These are phyloP conservation scores for Leccinum boreale DNA, from an alignment of 768 basidiomycete species.

Conservation along the genomic window DNA sequence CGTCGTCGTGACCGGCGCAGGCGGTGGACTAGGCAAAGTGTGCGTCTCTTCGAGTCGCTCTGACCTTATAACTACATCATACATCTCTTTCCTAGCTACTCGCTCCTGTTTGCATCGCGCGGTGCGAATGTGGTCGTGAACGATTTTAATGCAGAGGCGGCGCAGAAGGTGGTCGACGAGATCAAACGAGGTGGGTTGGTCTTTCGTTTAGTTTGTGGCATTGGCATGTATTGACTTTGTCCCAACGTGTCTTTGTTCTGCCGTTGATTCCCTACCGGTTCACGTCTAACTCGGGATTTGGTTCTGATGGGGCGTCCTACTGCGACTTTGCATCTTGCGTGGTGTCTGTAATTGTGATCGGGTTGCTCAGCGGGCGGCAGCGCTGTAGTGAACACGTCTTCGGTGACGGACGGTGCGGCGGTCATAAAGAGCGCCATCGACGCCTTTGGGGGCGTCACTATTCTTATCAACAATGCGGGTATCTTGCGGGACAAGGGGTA, in stretches of 20 bases:
- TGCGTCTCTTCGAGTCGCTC: constrained; percentile 39
- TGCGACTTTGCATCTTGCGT: too few relatives aligned
- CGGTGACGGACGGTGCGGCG: constrained; percentile 80
- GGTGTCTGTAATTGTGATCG: neutral
- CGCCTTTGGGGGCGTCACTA: constrained; percentile 78
- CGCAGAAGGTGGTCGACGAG: constrained; percentile 89
- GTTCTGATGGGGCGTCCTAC: neutral
- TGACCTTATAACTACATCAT: neutral
- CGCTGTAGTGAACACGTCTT: constrained; percentile 83
- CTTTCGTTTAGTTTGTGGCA: neutral
- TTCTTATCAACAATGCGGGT: constrained; percentile 95
- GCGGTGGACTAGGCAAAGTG: constrained; percentile 91
- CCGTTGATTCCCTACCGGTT: too few relatives aligned
- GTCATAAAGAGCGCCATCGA: constrained; percentile 86
- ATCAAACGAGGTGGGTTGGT: constrained; percentile 65
- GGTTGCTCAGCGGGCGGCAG: constrained; percentile 69
- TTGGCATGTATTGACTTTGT: neutral
- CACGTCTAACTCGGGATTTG: neutral
- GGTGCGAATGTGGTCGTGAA: constrained; percentile 96
- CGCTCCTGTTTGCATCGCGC: constrained; percentile 85
- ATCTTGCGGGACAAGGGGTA: constrained; percentile 81
- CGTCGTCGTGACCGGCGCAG: constrained; percentile 94
- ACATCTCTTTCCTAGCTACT: constrained; percentile 56
- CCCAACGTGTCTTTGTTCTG: neutral
- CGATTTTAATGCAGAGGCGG: constrained; percentile 84